These are phyloP conservation scores for Capsella rubella DNA, from an alignment of 441 rosid species.

Conservation along the genomic window DNA sequence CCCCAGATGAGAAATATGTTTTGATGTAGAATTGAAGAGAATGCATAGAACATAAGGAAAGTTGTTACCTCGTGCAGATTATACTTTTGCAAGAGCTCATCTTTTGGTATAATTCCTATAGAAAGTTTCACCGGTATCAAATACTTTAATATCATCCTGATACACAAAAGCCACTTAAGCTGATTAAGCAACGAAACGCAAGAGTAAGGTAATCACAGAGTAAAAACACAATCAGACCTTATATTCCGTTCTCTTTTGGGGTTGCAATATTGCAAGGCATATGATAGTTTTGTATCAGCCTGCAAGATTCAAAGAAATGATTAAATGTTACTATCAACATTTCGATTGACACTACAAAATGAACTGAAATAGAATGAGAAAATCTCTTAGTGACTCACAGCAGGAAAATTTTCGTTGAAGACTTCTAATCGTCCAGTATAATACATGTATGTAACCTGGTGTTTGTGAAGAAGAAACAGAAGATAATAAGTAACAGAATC, in stretches of 20 bases:
- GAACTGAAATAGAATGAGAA: not conserved
- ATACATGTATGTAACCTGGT: slow-evolving; percentile 95
- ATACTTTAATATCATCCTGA: slow-evolving; percentile 94
- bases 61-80: slow-evolving; percentile 63
- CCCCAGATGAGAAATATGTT: slow-evolving; percentile 5
- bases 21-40: not conserved
- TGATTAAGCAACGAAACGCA: slow-evolving; percentile 17
- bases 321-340: not conserved
- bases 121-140: slow-evolving; percentile 95
- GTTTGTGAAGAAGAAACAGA: slow-evolving; percentile 21
- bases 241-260: slow-evolving; percentile 73
- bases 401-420: slow-evolving; percentile 92
- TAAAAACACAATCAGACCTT: slow-evolving; percentile 58
- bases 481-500: slow-evolving; percentile 18
- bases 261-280: slow-evolving; percentile 82
- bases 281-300: slow-evolving; percentile 95
- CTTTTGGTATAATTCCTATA: slow-evolving; percentile 62
- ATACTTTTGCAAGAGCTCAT: slow-evolving; percentile 69
- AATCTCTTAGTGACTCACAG: slow-evolving; percentile 51
- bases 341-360: slow-evolving; percentile 5
- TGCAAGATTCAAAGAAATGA: slow-evolving; percentile 48
- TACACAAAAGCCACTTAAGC: slow-evolving; percentile 24
- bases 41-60: slow-evolving; percentile 1
- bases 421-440: slow-evolving; percentile 98
- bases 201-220: not conserved